Evolutionary conservation across 2,329 filamentous ascomycete genomes (phyloP).

Genomic region (Botrytis porri): DNA sequence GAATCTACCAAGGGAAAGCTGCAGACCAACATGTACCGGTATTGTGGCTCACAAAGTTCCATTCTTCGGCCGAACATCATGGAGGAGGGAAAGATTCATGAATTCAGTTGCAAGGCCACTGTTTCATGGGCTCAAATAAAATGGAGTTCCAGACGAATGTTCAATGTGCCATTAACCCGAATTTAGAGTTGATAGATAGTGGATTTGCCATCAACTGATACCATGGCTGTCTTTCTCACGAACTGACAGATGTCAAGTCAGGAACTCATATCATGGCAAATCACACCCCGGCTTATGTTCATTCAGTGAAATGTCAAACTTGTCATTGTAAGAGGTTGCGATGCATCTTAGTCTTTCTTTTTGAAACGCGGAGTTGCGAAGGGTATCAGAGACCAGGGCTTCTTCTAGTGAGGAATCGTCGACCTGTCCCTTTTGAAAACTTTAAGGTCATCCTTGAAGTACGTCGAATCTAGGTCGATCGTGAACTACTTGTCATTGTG

Average conservation of each 20-base stretch:
- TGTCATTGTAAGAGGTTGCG: conserved; percentile 5
- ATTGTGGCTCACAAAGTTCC: neutral
- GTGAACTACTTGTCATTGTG: neutral
- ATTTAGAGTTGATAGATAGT: neutral
- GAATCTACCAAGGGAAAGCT: neutral
- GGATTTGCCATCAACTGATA: too few relatives aligned
- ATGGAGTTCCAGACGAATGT: neutral
- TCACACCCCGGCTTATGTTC: neutral
- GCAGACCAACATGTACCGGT: neutral
- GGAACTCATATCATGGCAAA: neutral
- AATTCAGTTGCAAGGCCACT: too few relatives aligned
- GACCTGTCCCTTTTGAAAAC: neutral
- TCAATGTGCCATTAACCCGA: neutral
- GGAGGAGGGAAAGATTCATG: too few relatives aligned
- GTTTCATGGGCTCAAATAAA: too few relatives aligned
- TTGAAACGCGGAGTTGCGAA: neutral
- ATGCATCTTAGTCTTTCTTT: neutral
- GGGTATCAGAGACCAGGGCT: neutral
- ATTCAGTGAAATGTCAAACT: neutral
- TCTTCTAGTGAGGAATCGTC: neutral
- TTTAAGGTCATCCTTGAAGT: neutral
- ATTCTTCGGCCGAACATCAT: neutral
- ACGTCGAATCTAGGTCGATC: neutral
- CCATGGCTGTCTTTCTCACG: neutral
- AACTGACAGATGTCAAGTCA: neutral